A percentile compares a stretch with the other conserved stretches of the same genome.
These are phyloP conservation scores for Aspergillus brasiliensis DNA, from an alignment of 2,329 filamentous ascomycete species.

Conservation along the genomic window DNA sequence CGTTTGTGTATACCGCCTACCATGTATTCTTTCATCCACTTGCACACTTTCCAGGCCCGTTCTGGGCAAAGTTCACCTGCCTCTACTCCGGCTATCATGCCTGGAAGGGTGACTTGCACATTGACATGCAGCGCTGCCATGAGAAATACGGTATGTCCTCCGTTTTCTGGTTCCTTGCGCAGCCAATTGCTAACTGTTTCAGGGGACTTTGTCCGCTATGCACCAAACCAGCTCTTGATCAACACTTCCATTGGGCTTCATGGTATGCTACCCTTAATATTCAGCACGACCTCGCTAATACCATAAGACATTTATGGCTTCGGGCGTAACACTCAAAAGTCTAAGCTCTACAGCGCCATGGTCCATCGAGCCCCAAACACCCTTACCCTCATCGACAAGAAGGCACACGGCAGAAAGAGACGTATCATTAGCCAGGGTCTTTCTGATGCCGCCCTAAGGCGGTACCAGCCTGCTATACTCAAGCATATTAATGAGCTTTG, in stretches of 20 bases:
- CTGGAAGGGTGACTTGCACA: slow-evolving; percentile 30
- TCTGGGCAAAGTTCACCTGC: slow-evolving; percentile 61
- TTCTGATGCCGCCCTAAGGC: slow-evolving; percentile 26
- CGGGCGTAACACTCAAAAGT: slow-evolving; percentile 52
- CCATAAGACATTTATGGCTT: slow-evolving; percentile 48
- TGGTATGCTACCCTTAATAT: slow-evolving; percentile 11
- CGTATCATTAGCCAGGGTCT: slow-evolving; percentile 22
- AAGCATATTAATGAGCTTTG: slow-evolving; percentile 16
- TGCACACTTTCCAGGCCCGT: background rate
- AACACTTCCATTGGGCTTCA: slow-evolving; percentile 22
- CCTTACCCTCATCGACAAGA: slow-evolving; percentile 22
- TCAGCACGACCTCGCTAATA: background rate
- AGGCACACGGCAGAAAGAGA: slow-evolving; percentile 20
- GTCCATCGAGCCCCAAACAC: slow-evolving; percentile 34
- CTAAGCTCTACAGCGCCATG: slow-evolving; percentile 53
- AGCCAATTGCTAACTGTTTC: background rate
- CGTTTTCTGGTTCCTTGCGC: background rate
- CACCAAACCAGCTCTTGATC: slow-evolving; percentile 25
- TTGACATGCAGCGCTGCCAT: slow-evolving; percentile 30
- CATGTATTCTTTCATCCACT: background rate
- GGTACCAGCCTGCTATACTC: slow-evolving; percentile 17
- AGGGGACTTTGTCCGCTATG: slow-evolving; percentile 29
- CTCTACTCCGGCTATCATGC: slow-evolving; percentile 27
- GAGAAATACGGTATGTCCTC: slow-evolving; percentile 32
- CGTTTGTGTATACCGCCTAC: background rate